These are phyloP conservation scores for Lanmaoa rubissima DNA, from an alignment of 768 basidiomycete genomes.

Conservation along the genomic window DNA sequence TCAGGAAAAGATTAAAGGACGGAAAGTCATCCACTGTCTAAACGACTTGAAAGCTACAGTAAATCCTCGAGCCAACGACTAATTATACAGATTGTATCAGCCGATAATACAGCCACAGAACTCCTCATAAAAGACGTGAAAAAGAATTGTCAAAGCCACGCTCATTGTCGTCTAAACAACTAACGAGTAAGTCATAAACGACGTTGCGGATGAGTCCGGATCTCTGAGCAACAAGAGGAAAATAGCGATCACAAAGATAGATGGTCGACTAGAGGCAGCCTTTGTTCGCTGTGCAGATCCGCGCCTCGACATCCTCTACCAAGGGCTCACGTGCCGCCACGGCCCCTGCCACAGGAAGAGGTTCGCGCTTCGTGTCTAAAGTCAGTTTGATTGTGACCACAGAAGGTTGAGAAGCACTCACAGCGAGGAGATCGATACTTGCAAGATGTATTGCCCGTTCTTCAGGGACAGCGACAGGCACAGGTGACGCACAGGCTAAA, in stretches of 20 bases:
- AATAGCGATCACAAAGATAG: neutral
- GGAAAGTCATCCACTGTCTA: too few species aligned
- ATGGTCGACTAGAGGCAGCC: conserved; percentile 11
- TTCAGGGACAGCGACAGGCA: conserved; percentile 19
- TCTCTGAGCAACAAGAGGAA: neutral
- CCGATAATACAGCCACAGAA: conserved; percentile 17
- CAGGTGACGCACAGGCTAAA: conserved; percentile 29
- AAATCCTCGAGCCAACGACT: neutral
- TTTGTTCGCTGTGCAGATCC: conserved; percentile 10
- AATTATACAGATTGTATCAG: conserved; percentile 29
- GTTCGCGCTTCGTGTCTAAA: conserved; percentile 6
- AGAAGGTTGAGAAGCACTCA: neutral
- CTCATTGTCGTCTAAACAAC: neutral
- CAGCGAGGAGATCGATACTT: conserved; percentile 13
- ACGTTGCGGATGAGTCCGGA: neutral
- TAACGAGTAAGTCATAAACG: neutral
- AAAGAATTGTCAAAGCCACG: neutral
- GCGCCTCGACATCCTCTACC: conserved; percentile 14
- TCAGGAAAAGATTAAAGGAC: too few species aligned
- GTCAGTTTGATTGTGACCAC: neutral
- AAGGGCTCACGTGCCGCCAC: conserved; percentile 5
- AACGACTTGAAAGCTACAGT: neutral
- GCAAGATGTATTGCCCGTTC: neutral
- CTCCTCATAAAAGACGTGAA: neutral
- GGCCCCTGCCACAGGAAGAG: conserved; percentile 7